Conservation (phyloP, 2,329 filamentous ascomycete genomes). For the Samsoniella hepiali region DNA sequence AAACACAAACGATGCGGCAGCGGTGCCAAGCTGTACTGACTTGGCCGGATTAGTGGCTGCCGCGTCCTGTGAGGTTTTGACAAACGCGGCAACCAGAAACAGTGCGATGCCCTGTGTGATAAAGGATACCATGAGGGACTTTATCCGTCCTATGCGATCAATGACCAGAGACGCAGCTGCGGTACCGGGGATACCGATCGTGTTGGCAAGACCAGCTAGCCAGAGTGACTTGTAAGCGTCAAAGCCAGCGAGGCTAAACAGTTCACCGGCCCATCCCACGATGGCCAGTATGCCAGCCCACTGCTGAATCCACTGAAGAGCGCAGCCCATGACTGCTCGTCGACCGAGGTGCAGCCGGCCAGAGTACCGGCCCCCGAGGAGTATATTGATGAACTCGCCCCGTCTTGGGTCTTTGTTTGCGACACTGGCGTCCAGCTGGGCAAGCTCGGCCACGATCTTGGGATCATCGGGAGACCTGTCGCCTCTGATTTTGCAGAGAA, state of each 20-base stretch:
- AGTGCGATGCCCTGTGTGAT: slow-evolving; percentile 29
- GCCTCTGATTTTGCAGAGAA: slow-evolving; percentile 32
- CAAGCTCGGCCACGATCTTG: slow-evolving; percentile 32
- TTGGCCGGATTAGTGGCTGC: slow-evolving; percentile 14
- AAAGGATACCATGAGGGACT: slow-evolving; percentile 30
- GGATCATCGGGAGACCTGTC: slow-evolving; percentile 33
- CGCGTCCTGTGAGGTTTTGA: slow-evolving; percentile 28
- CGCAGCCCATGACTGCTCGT: slow-evolving; percentile 38
- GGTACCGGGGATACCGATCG: slow-evolving; percentile 49
- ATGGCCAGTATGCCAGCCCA: slow-evolving; percentile 44
- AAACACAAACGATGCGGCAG: slow-evolving; percentile 26
- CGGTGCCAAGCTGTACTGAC: slow-evolving; percentile 23
- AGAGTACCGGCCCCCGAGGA: slow-evolving; percentile 36
- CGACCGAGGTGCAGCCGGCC: slow-evolving; percentile 37
- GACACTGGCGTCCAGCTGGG: slow-evolving; percentile 40
- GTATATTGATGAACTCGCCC: slow-evolving; percentile 38
- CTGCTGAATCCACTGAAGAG: slow-evolving; percentile 41
- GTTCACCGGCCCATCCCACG: slow-evolving; percentile 32
- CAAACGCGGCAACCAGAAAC: slow-evolving; percentile 32
- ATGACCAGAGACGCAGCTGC: slow-evolving; percentile 50
- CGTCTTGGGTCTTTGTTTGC: slow-evolving; percentile 37
- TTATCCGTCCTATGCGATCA: slow-evolving; percentile 44
- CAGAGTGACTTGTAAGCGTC: slow-evolving; percentile 29
- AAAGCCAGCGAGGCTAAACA: slow-evolving; percentile 27
- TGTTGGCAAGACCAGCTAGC: slow-evolving; percentile 49